Percentiles rank a stretch among this genome's conserved stretches.
Evolutionary conservation across 2,329 filamentous ascomycete species (phyloP).

Genomic region (Lachnellula cervina): DNA sequence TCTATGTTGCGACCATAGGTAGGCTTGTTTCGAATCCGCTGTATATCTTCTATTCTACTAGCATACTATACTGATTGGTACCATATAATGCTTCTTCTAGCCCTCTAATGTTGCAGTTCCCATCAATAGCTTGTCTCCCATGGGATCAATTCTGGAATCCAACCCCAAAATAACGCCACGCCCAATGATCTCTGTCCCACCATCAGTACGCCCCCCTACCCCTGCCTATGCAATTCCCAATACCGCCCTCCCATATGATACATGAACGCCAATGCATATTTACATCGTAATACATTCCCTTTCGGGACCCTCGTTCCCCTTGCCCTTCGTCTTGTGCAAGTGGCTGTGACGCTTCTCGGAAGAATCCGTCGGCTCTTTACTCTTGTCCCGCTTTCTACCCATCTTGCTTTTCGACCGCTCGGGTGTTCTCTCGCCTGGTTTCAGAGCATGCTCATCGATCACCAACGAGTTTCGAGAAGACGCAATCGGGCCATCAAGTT

Average conservation of each 20-base stretch:
- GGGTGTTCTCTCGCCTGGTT: conserved; percentile 9
- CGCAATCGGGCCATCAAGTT: neutral
- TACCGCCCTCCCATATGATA: conserved; percentile 1
- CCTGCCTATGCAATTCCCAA: conserved; percentile 1
- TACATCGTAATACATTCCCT: conserved; percentile 48
- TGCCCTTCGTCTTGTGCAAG: conserved; percentile 21
- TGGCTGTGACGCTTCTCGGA: conserved; percentile 23
- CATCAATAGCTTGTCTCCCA: conserved; percentile 2
- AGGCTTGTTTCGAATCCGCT: too few relatives aligned
- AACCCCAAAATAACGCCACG: neutral
- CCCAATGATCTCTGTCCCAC: neutral
- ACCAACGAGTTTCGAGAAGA: conserved; percentile 7
- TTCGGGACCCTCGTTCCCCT: conserved; percentile 36
- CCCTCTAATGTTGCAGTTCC: conserved; percentile 3
- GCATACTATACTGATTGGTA: neutral
- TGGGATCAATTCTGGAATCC: neutral
- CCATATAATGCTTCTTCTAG: neutral
- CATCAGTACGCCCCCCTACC: neutral
- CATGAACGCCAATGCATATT: neutral
- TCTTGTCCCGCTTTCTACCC: conserved; percentile 26
- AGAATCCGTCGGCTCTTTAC: conserved; percentile 18
- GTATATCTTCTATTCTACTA: too few relatives aligned
- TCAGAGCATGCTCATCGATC: conserved; percentile 10
- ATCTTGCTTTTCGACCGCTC: conserved; percentile 19
- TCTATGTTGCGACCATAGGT: neutral